Base-by-base conservation (phyloP, 2,329 filamentous ascomycete species). In the Geosmithia putterillii region DNA sequence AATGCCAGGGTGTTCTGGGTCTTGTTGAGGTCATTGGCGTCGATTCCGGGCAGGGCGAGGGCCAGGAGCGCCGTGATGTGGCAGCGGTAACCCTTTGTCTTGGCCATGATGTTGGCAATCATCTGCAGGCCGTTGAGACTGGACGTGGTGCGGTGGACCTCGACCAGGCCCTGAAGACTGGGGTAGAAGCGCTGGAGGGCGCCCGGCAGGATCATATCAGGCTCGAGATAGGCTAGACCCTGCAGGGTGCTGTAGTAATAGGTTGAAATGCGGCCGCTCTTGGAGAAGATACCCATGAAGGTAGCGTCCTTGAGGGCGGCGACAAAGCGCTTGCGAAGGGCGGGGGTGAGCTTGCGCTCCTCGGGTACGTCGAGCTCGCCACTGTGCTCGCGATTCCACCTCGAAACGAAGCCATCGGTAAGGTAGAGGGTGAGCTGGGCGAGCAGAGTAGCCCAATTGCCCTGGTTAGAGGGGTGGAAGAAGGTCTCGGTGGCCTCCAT, bases 271-370 rank as follows among this genome's bases (percentile, higher is more conserved):
- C 88, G 89, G 45, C 80, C 82, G 60, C 89, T 95, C 71, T 98
- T 98, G 43, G 89, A 86, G 60, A 95, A 98, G 41, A 98, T 83
- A 22, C 92, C 92, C 89, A 98, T 95, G 61, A 95, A 98, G 4
- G 88, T 87, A 40, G 95, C 90, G 51, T 98, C 92, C 50, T 83
- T 82, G 49, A 98, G 67, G 48, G 87, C 86, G 34, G 89, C 66
- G 23, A 98, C 92, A 57, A 98, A 96, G 39, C 92, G 82, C 55
- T 73, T 79, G 67, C 89, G 95, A 51, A 98, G 61, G n/a, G 78
- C 79, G 25, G 79, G 75, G 48, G 80, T 92, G 51, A 98, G 80
- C 52, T 71, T 82, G 43, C 92, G 79, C 42, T 89, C 86, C 35
- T 74, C 65, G 0, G 90, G 89, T 2, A 90, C 76, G 38, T 94